phyloP scores from a whole-genome alignment of 2,329 filamentous ascomycete genomes.

The Rachicladosporium sp. region DNA sequence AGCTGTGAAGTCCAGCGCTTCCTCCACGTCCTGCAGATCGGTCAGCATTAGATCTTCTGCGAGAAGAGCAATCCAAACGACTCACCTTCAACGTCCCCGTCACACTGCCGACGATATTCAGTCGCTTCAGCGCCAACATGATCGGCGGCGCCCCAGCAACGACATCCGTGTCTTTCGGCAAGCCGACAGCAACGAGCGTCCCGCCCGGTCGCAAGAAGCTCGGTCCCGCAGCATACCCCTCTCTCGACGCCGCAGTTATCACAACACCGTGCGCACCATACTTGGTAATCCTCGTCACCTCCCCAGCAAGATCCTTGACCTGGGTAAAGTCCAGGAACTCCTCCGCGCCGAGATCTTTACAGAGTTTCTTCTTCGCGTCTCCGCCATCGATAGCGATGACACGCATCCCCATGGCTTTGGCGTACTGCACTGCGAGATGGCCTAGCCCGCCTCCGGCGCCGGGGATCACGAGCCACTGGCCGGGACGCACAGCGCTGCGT shows the following conservation, averaged over 20 bases:
- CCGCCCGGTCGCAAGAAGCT: conserved; percentile 23
- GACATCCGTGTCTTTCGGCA: conserved; percentile 22
- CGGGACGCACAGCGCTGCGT: conserved; percentile 23
- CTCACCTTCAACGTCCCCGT: conserved; percentile 28
- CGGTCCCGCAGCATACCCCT: conserved; percentile 26
- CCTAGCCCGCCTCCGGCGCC: conserved; percentile 25
- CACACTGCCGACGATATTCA: conserved; percentile 33
- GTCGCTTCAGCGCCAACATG: conserved; percentile 26
- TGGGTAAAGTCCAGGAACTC: conserved; percentile 26
- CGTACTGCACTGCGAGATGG: conserved; percentile 21
- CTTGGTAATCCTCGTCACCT: conserved; percentile 24
- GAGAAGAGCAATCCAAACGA: not conserved
- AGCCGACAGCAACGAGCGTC: conserved; percentile 26
- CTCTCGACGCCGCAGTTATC: conserved; percentile 25
- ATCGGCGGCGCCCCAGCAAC: conserved; percentile 28
- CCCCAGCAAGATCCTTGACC: conserved; percentile 23
- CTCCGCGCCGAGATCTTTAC: conserved; percentile 27
- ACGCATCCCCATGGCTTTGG: conserved; percentile 24
- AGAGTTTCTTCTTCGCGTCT: conserved; percentile 24
- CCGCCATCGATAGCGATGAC: conserved; percentile 29
- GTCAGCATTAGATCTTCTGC: conserved; percentile 1
- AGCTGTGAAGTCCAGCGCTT: conserved; percentile 31
- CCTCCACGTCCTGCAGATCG: conserved; percentile 27
- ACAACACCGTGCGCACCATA: conserved; percentile 28
- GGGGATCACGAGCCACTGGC: conserved; percentile 28